Evolutionary conservation across 176 grass and related monocot species (phyloP), one percentile per base, ranked within the genome.

Genomic region (Leersia perrieri): DNA sequence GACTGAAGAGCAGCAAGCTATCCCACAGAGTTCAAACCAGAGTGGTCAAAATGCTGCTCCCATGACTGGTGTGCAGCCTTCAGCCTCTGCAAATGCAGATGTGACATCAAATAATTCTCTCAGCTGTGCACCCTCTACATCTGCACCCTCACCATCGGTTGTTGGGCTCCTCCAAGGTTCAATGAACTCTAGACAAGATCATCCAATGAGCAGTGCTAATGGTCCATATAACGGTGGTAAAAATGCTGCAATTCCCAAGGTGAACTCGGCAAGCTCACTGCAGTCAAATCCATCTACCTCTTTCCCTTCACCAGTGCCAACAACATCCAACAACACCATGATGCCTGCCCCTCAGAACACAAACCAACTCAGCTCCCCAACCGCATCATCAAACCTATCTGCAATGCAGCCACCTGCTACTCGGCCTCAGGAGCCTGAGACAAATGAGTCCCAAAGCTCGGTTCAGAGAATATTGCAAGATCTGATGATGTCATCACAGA

Each of bases 381-480:
- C 45, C 18, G 66, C 72, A 65, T 78, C 92, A 63, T 80, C 81
- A 72, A 87, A 58, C 62, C 63, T 94, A 72, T 71, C 87, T 34
- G 71, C 81, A 0, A 89, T 94, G 77, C 92, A 94, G 60, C 80
- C 93, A 55, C 85, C 86, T 61, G 38, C 81, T 27, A 29, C 77
- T 49, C 86, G 83, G 35, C 31, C 63, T 26, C 93, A 89, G 76
- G 91, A 86, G 67, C 66, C 90, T 55, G 96, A 96, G 70, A 60
- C 87, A 51, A 94, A 67, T 73, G 97, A 96, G 39, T 92, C 97
- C 66, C 92, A 95, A 72, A 95, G 92, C 38, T 99, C 92, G 0
- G 96, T 99, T 51, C 84, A 99, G 82, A 89, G 82, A 85, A 95
- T 99, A 40, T 74, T 99, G 68, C 92, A 99, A 68, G 88, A 90